Evolutionary conservation across 176 grass and related monocot species (phyloP).

Genomic region (Rhynchospora pubera): DNA sequence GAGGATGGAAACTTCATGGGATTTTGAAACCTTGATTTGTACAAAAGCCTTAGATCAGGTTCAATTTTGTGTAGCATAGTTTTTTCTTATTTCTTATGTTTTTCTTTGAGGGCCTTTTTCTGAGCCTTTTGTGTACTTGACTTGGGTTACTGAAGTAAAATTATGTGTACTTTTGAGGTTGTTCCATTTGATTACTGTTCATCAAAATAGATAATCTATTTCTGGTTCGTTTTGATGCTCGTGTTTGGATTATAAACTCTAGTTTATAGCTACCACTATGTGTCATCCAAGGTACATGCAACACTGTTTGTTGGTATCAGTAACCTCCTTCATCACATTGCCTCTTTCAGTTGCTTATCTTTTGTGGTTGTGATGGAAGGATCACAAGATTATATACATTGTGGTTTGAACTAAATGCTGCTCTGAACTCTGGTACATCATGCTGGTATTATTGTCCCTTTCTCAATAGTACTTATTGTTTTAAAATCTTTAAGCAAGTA

Average conservation of each 20-base stretch:
- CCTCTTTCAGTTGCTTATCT: background rate
- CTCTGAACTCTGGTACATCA: background rate
- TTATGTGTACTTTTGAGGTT: background rate
- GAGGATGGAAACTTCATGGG: slow-evolving; percentile 85
- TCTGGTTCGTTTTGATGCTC: background rate
- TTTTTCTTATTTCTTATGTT: background rate
- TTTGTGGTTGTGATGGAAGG: background rate
- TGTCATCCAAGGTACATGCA: background rate
- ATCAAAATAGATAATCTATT: background rate
- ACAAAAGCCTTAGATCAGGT: slow-evolving; percentile 18
- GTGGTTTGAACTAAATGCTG: background rate
- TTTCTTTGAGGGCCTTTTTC: background rate
- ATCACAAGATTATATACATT: background rate
- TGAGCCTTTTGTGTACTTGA: background rate
- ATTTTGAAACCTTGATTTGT: slow-evolving; percentile 67
- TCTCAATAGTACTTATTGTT: background rate
- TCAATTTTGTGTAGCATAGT: slow-evolving; percentile 41
- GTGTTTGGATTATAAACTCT: background rate
- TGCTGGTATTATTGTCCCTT: background rate
- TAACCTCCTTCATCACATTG: background rate
- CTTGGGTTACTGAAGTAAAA: background rate
- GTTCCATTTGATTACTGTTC: background rate
- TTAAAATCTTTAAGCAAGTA: background rate
- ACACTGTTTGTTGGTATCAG: background rate
- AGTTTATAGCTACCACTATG: background rate